Conservation (phyloP, 768 basidiomycete species). For the Rhizopogon vesiculosus region DNA sequence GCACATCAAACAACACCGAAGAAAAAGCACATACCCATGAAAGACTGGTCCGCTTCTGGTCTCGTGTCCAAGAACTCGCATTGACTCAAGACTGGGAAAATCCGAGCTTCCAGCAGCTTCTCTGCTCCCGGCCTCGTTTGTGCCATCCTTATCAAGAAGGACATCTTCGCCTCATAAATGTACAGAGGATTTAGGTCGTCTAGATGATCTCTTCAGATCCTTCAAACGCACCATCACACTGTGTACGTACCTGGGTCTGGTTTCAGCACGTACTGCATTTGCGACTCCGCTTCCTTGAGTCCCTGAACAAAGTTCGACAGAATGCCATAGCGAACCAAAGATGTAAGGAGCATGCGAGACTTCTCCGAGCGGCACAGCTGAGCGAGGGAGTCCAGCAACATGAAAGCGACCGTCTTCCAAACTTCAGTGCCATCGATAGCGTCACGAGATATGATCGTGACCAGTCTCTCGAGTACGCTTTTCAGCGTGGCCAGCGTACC, state of each 20-base stretch:
- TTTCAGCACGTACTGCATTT: conserved; percentile 71
- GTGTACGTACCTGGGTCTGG: conserved; percentile 78
- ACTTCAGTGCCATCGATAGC: conserved; percentile 94
- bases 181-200: conserved; percentile 90
- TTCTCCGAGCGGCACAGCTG: conserved; percentile 68
- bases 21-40: conserved; percentile 54
- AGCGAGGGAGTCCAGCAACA: conserved; percentile 78
- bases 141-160: conserved; percentile 79
- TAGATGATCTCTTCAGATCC: conserved; percentile 24
- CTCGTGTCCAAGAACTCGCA: conserved; percentile 86
- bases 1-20: background rate
- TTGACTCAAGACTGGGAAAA: conserved; percentile 69
- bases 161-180: conserved; percentile 94
- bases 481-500: conserved; percentile 68
- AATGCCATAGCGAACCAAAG: conserved; percentile 70
- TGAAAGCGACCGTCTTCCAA: conserved; percentile 95
- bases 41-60: conserved; percentile 78
- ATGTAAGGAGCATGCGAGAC: conserved; percentile 54
- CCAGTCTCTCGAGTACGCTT: conserved; percentile 63
- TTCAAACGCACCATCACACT: conserved; percentile 3
- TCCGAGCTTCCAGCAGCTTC: conserved; percentile 70
- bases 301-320: conserved; percentile 78
- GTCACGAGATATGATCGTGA: conserved; percentile 76
- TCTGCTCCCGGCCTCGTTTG: conserved; percentile 84
- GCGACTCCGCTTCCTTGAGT: conserved; percentile 76